These are phyloP conservation scores for Phytophthora pisi DNA, from an alignment of 352 stramenopile species.

Conservation along the genomic window DNA sequence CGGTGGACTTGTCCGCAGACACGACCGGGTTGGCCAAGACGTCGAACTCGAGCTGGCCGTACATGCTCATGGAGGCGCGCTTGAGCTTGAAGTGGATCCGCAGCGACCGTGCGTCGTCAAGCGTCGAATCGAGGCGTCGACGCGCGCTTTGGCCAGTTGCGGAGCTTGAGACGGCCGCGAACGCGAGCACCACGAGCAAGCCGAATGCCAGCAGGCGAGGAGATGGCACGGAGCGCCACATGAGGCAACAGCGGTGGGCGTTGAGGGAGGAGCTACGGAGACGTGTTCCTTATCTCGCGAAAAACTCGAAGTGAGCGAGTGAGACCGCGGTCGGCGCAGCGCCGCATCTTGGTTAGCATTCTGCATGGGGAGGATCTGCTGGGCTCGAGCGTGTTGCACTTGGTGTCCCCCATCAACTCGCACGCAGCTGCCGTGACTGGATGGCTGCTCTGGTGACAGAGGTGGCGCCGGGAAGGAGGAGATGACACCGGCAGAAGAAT, in stretches of 20 bases:
- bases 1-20: slow-evolving; percentile 14
- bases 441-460: slow-evolving; percentile 14
- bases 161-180: slow-evolving; percentile 2
- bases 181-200: slow-evolving; percentile 13
- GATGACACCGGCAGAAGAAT: slow-evolving; percentile 6
- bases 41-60: slow-evolving; percentile 37
- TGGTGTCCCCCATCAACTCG: slow-evolving; percentile 6
- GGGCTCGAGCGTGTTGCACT: slow-evolving; percentile 6
- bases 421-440: slow-evolving; percentile 18
- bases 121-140: slow-evolving; percentile 13
- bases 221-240: slow-evolving; percentile 1
- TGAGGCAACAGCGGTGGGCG: background rate
- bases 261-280: background rate
- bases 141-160: background rate
- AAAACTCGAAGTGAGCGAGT: slow-evolving; percentile 24
- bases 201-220: slow-evolving; percentile 7
- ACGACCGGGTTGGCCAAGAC: slow-evolving; percentile 43
- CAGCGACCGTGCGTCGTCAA: slow-evolving; percentile 37
- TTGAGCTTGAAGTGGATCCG: slow-evolving; percentile 41
- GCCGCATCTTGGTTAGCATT: background rate
- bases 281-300: slow-evolving; percentile 4
- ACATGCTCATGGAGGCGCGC: slow-evolving; percentile 39
- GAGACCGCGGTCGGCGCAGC: background rate
- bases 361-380: background rate
- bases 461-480: slow-evolving; percentile 6